phyloP scores from a whole-genome alignment of 371 early-diverging fungal genomes.

The Zancudomyces culisetae region DNA sequence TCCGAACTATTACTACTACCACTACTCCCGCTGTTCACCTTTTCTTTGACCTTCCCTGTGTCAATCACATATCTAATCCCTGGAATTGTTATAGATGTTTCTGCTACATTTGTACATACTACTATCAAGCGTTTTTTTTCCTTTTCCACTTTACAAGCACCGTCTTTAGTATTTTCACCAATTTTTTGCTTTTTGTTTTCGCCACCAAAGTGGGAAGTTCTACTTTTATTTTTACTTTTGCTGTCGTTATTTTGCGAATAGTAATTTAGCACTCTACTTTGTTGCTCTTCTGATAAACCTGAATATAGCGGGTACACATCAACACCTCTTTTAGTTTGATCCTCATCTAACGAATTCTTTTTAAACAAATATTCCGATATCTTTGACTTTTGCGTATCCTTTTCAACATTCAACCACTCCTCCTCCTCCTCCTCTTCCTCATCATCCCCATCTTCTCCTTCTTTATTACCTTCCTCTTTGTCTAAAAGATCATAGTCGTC shows the following conservation, averaged over 20 bases:
- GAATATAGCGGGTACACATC: slow-evolving; percentile 47
- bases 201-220: too few relatives aligned
- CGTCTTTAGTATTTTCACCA: too few relatives aligned
- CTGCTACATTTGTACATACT: slow-evolving; percentile 97
- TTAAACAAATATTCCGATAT: too few relatives aligned
- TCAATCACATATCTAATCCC: slow-evolving; percentile 96
- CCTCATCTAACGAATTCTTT: too few relatives aligned
- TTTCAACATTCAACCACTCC: slow-evolving; percentile 4
- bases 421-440: not conserved
- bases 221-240: too few relatives aligned
- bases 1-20: too few relatives aligned
- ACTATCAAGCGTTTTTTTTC: slow-evolving; percentile 84
- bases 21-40: slow-evolving; percentile 40
- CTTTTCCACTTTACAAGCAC: slow-evolving; percentile 77
- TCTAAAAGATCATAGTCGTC: slow-evolving; percentile 22
- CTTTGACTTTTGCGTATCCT: too few relatives aligned
- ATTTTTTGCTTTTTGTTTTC: too few relatives aligned
- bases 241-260: too few relatives aligned
- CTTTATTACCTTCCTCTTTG: not conserved
- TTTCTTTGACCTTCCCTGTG: slow-evolving; percentile 85
- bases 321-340: slow-evolving; percentile 52
- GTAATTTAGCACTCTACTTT: too few relatives aligned
- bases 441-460: not conserved
- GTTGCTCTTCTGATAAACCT: slow-evolving; percentile 20
- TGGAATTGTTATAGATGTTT: slow-evolving; percentile 98